Evolutionary conservation across 2,329 filamentous ascomycete species (phyloP), one percentile per base, ranked within the genome.

Genomic region (Orbilia ellipsospora): DNA sequence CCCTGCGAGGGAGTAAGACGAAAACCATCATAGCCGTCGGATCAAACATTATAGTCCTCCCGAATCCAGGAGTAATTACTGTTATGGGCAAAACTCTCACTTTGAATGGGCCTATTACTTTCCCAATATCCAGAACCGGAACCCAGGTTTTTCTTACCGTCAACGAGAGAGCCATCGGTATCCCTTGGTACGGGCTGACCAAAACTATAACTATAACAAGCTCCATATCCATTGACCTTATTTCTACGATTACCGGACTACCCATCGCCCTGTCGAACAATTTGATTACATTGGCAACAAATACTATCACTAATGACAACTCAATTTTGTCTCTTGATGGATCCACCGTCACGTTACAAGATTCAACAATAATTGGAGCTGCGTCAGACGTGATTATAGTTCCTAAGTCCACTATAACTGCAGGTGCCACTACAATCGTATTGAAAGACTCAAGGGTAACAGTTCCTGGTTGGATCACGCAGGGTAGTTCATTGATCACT

Each of bases 331-430:
- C 13, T 1, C 23, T 56, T 8, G 26, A 7, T n/a, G 52, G 26
- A 6, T 56, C 52, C 5, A 56, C 52, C 6, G 10, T 40, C n/a
- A 56, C 52, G n/a, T 28, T 56, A 13, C 7, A 56, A 56, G 52
- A 13, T 40, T 56, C 52, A 13, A 56, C 52, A 8, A 20, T 56
- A 5, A 4, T 56, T 12, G 52, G 23, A n/a, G 4, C n/a, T 4
- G 52, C 52, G 12, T 56, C 52, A 4, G n/a, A 56, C 36, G 26
- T 56, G 12, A 26, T 26, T 6, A 28, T 56, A 4, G 26, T 56
- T 56, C 52, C 52, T 3, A 28, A 28, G 8, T 36, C 3, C 36
- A 36, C 1, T 15, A n/a, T 56, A n/a, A 16, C 36, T 15, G 52
- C 52, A 6, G 26, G 52, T 56, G 26, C 26, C 4, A 28, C 23